A percentile compares a stretch with the other conserved stretches of the same genome.
Conservation (phyloP, 2,329 filamentous ascomycete genomes). For the Penicillium sp. region DNA sequence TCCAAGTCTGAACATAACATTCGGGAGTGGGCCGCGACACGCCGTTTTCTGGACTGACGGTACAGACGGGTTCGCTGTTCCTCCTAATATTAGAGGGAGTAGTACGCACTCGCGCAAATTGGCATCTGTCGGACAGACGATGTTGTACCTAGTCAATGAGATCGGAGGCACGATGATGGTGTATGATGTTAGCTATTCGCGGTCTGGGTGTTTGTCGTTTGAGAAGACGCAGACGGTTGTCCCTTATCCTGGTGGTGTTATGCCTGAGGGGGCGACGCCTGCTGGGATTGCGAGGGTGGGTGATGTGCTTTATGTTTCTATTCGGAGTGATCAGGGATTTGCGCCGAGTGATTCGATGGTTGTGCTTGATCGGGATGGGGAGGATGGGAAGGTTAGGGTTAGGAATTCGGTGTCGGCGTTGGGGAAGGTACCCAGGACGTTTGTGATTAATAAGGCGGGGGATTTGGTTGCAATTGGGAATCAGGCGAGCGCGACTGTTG, state of each 20-base stretch:
- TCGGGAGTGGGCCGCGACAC: slow-evolving; percentile 63
- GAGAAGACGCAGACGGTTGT: slow-evolving; percentile 23
- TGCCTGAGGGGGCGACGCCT: slow-evolving; percentile 29
- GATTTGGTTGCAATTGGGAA: slow-evolving; percentile 63
- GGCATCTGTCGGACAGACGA: slow-evolving; percentile 19
- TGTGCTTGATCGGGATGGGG: slow-evolving; percentile 33
- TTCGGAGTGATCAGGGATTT: slow-evolving; percentile 32
- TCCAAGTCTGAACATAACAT: slow-evolving; percentile 42
- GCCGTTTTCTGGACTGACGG: slow-evolving; percentile 51
- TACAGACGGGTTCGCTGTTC: neutral
- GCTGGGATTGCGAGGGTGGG: slow-evolving; percentile 27
- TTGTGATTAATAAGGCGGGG: slow-evolving; percentile 63
- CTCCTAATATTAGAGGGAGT: too few relatives aligned
- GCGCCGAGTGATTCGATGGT: slow-evolving; percentile 31
- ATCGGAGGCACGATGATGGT: slow-evolving; percentile 52
- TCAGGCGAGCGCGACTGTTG: slow-evolving; percentile 59
- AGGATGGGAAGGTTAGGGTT: slow-evolving; percentile 59
- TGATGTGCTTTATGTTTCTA: slow-evolving; percentile 30
- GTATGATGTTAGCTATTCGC: slow-evolving; percentile 39
- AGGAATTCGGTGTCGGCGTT: slow-evolving; percentile 60
- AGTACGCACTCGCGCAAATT: slow-evolving; percentile 13
- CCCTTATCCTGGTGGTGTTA: slow-evolving; percentile 25
- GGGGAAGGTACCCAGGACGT: slow-evolving; percentile 63
- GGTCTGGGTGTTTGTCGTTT: slow-evolving; percentile 29
- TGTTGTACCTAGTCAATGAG: slow-evolving; percentile 54